These are phyloP conservation scores for Lasiodiplodia sp. DNA, from an alignment of 2,329 filamentous ascomycete genomes.

Conservation along the genomic window DNA sequence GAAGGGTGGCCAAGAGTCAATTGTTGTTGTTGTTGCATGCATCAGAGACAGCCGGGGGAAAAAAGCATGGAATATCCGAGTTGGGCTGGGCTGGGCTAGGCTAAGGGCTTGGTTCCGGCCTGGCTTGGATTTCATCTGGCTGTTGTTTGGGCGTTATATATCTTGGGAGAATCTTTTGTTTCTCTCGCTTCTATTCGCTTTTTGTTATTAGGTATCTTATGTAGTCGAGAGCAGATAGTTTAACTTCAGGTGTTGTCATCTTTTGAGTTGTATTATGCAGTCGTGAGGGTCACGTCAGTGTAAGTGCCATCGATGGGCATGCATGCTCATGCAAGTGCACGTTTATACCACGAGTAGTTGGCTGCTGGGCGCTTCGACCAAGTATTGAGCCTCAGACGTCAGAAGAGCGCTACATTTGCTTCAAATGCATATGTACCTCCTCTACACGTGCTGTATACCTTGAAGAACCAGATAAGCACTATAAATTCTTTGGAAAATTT, in stretches of 20 bases:
- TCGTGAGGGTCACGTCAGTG: neutral
- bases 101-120: neutral
- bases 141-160: constrained; percentile 8
- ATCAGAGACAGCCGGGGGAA: neutral
- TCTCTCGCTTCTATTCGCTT: neutral
- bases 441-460: no score
- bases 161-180: constrained; percentile 11
- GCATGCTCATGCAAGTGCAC: neutral
- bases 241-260: neutral
- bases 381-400: no score
- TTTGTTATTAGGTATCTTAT: neutral
- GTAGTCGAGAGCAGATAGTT: neutral
- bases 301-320: neutral
- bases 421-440: no score
- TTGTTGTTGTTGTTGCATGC: neutral
- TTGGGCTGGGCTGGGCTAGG: neutral
- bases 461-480: no score
- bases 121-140: neutral
- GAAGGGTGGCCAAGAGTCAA: neutral
- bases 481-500: no score
- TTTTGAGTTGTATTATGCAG: neutral
- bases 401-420: no score
- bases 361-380: fast-evolving
- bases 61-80: neutral
- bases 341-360: no score